Base-by-base conservation (phyloP, 352 stramenopile genomes). In the Pythium chondricola region DNA sequence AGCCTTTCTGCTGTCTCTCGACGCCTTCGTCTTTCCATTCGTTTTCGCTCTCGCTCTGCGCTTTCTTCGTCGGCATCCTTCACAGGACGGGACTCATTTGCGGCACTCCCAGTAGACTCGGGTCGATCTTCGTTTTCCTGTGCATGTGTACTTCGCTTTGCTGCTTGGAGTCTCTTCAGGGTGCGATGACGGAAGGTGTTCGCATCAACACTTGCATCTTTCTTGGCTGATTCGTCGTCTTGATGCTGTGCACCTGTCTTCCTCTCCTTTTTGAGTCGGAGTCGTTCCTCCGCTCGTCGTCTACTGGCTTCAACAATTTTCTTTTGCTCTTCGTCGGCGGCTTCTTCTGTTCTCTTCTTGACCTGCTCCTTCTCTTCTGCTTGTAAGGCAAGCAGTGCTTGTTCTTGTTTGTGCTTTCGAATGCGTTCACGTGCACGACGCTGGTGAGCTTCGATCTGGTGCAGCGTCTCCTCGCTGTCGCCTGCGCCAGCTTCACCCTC, bases 1-100 rank as follows among this genome's bases (percentile, higher is more conserved):
- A 90, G 51, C 3, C 74, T 52, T 16, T 67, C 52, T 2, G 58
- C 46, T 7, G 77, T 89, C 55, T 87, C 73, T 37, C 65, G 43
- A 2, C 75, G 63, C 8, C 80, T 50, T 29, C 61, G 72, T 44
- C 71, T 74, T 39, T 80, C 71, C 0, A 60, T 56, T 0, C 62
- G 26, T 26, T 61, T 74, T 13, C 58, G 41, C 7, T 76, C 33
- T 30, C 31, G 40, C 38, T 65, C 56, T 13, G 26, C 30, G 9
- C 43, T 39, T 22, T 70, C 62, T 10, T 70, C 58, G 36, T 67
- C 61, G 18, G 52, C 55, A n/a, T 42, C 46, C 10, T 61, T 48
- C 13, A 27, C 13, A 10, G n/a, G 14, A 9, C 42, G 1, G 14
- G 27, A 35, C 5, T 44, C 29, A 2, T 14, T 17, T 17, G 22